These are phyloP conservation scores for Penicillium mononematosum DNA, from an alignment of 495 filamentous ascomycete species.

Conservation along the genomic window DNA sequence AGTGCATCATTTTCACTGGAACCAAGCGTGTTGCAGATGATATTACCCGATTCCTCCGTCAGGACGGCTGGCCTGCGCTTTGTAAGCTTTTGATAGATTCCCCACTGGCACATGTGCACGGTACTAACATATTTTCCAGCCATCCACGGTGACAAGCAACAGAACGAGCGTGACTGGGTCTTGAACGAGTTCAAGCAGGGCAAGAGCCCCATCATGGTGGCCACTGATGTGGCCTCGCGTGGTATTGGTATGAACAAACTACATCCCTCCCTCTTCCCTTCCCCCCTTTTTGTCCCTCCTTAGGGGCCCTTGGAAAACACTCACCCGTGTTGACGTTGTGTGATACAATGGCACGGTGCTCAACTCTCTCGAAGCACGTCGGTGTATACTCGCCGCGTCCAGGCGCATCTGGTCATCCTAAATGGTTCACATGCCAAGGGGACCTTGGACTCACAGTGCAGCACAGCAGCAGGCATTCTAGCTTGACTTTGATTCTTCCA, in stretches of 20 bases:
- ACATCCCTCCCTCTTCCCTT: slow-evolving; percentile 47
- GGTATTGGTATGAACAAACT: slow-evolving; percentile 97
- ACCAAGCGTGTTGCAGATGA: slow-evolving; percentile 99
- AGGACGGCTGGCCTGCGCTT: slow-evolving; percentile 98
- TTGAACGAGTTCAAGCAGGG: slow-evolving; percentile 99
- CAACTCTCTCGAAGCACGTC: slow-evolving; percentile 83
- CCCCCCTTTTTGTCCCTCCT: slow-evolving; percentile 31
- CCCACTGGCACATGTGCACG: not conserved
- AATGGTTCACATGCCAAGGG: slow-evolving; percentile 72
- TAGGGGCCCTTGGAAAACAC: slow-evolving; percentile 35
- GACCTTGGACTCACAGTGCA: slow-evolving; percentile 83
- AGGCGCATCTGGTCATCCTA: slow-evolving; percentile 68
- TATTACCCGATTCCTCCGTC: slow-evolving; percentile 96
- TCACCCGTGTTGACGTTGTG: slow-evolving; percentile 60
- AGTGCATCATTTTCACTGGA: slow-evolving; percentile 92
- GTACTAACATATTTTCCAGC: slow-evolving; percentile 59
- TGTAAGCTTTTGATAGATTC: slow-evolving; percentile 58
- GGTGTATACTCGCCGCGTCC: slow-evolving; percentile 71
- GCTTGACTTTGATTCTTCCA: slow-evolving; percentile 44
- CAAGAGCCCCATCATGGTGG: slow-evolving; percentile 84
- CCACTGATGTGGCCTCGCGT: slow-evolving; percentile 94
- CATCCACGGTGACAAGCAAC: slow-evolving; percentile 99
- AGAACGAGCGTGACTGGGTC: slow-evolving; percentile 99
- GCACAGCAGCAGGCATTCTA: slow-evolving; percentile 62
- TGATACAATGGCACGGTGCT: slow-evolving; percentile 73